Conservation (phyloP, 1,139 yeast genomes). For the Yamadazyma songkhlaensis region DNA sequence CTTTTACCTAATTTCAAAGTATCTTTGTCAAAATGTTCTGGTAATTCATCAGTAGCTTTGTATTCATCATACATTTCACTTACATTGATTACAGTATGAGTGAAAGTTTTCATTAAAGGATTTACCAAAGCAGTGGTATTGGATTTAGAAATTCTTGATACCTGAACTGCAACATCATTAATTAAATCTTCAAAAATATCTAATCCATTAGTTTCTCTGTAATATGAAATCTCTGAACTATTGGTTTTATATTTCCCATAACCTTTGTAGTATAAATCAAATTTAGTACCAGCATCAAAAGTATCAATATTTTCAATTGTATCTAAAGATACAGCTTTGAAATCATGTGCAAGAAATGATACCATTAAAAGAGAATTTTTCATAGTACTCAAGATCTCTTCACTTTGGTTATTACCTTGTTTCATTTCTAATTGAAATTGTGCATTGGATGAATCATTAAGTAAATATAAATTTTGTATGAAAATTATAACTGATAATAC, state of each 20-base stretch:
- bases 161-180: conserved; percentile 48
- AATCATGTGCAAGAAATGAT: conserved; percentile 56
- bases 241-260: conserved; percentile 38
- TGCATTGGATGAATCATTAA: conserved; percentile 9
- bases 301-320: conserved; percentile 39
- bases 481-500: conserved; percentile 5
- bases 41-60: conserved; percentile 13
- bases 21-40: conserved; percentile 12
- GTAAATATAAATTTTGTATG: conserved; percentile 10
- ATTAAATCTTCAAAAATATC: conserved; percentile 47
- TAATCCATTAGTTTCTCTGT: conserved; percentile 35
- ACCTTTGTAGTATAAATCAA: conserved; percentile 46
- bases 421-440: conserved; percentile 11
- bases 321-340: conserved; percentile 29
- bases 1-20: conserved; percentile 12
- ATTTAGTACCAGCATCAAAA: conserved; percentile 39
- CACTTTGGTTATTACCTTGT: conserved; percentile 14
- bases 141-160: conserved; percentile 39
- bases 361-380: conserved; percentile 51
- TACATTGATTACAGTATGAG: conserved; percentile 15
- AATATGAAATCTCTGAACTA: conserved; percentile 22
- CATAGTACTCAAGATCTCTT: conserved; percentile 16
- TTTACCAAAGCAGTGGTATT: conserved; percentile 38
- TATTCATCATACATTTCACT: conserved; percentile 16
- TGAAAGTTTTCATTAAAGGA: conserved; percentile 38